Evolutionary conservation across 768 basidiomycete species (phyloP).

Genomic region (Suillus sp.): DNA sequence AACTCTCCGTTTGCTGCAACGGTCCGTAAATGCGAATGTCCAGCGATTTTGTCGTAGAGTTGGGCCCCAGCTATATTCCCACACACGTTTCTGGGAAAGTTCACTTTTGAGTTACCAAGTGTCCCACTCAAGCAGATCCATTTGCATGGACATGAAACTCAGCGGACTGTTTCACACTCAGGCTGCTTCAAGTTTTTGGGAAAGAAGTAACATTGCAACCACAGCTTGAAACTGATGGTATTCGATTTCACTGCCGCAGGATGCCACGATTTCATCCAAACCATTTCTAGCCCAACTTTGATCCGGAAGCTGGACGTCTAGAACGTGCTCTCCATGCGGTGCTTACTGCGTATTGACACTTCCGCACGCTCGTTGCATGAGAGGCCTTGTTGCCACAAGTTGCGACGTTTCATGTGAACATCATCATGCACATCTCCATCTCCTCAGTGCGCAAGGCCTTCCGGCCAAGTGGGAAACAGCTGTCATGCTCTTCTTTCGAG

Average conservation of each 20-base stretch:
- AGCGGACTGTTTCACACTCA: not conserved
- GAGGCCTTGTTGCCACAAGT: slow-evolving; percentile 1
- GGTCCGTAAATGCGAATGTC: not conserved
- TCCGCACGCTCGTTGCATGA: not conserved
- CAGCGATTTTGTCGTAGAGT: not conserved
- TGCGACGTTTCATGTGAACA: slow-evolving; percentile 8
- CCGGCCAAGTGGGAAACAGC: not conserved
- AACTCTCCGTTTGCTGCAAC: not conserved
- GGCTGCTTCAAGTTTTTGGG: not conserved
- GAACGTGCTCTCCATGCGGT: slow-evolving; percentile 9
- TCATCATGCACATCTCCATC: slow-evolving; percentile 9
- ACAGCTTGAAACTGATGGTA: not conserved
- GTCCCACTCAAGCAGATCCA: not conserved
- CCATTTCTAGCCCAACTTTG: slow-evolving; percentile 7
- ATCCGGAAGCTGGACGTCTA: slow-evolving; percentile 7
- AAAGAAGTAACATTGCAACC: not conserved
- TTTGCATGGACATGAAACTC: not conserved
- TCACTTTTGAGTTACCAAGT: not conserved
- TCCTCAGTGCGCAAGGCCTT: slow-evolving; percentile 9
- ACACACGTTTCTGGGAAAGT: not conserved
- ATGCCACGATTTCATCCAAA: not conserved
- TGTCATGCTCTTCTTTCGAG: slow-evolving; percentile 8
- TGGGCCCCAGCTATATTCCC: not conserved
- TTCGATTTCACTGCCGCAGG: not conserved
- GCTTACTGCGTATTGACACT: slow-evolving; percentile 3